Base-by-base conservation (phyloP, 164 flowering plant genomes). In the Aristolochia californica region DNA sequence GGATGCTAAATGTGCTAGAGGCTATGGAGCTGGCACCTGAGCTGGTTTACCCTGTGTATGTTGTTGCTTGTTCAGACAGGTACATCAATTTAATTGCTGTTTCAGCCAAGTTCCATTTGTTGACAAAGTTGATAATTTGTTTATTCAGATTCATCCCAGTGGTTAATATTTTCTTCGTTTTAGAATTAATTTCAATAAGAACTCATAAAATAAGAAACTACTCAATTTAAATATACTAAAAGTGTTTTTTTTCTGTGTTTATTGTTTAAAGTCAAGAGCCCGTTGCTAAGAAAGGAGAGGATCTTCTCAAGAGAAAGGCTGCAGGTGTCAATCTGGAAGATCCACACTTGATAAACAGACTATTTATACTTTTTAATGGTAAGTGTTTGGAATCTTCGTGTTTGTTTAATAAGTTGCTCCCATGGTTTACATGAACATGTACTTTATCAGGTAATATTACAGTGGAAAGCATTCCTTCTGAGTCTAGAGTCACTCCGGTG, bases 281-380 rank as follows among this genome's bases (percentile, higher is more conserved):
- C 53, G 87, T 91, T 60, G 64, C 76, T 25, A 88, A 76, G 72
- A 84, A 85, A 72, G 98, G 96, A 30, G 98, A 91, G 64, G 96
- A 77, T 69, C 93, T 91, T 61, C 53, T 91, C 51, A 91, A 80
- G 78, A 85, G 79, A 78, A 84, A 80, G 71, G 84, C 86, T 65
- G 75, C 78, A 64, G 73, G 63, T 57, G 83, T 78, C 16, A 83
- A 87, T 71, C 74, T 91, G 64, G 98, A 91, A 56, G 86, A 88
- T 66, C 68, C 68, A 16, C 63, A 66, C 56, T 77, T 91, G 66
- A 82, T 91, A 51, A 82, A 62, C 63, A 76, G 55, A 61, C 78
- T 91, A 1, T 85, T 88, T 70, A 56, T 78, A 49, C 73, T 91
- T 23, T 88, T 84, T 66, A 91, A 76, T 79, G 98, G 98, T 91